phyloP scores from a whole-genome alignment of 1,284 basidiomycete genomes.

The Apiotrichum gamsii region DNA sequence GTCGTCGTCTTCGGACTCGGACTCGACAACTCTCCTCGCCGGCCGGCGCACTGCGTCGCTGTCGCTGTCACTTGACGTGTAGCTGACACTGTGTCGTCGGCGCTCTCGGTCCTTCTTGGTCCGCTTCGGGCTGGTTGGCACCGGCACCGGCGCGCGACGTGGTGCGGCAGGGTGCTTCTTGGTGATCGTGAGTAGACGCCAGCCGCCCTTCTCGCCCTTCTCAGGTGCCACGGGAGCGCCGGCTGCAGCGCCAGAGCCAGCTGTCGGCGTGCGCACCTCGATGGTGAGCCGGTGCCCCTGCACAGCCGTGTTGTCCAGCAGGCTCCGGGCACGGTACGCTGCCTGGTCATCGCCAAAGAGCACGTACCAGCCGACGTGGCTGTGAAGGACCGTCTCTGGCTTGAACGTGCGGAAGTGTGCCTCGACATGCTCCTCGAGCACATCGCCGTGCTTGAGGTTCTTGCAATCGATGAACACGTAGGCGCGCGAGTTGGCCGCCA shows the following conservation, averaged over 20 bases:
- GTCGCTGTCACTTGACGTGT: conserved; percentile 24
- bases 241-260: conserved; percentile 8
- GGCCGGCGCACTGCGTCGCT: conserved; percentile 2
- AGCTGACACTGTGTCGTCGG: conserved; percentile 15
- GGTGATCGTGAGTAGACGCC: conserved; percentile 37
- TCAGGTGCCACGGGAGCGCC: background rate
- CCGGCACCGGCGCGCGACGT: conserved; percentile 1
- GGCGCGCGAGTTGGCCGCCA: conserved; percentile 30
- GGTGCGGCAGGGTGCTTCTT: conserved; percentile 26
- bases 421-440: conserved; percentile 28
- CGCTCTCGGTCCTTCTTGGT: conserved; percentile 3
- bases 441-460: conserved; percentile 20
- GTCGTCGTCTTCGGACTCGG: conserved; percentile 3
- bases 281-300: conserved; percentile 29
- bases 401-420: conserved; percentile 44
- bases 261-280: conserved; percentile 23
- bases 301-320: conserved; percentile 35
- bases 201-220: conserved; percentile 7
- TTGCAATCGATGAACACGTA: conserved; percentile 39
- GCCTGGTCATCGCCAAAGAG: conserved; percentile 33
- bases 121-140: conserved; percentile 15
- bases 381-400: conserved; percentile 34
- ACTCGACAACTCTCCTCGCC: conserved; percentile 4
- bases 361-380: conserved; percentile 40
- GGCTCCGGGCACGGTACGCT: conserved; percentile 25